Conservation (phyloP, 2,329 filamentous ascomycete species). For the Penicillium sp. region DNA sequence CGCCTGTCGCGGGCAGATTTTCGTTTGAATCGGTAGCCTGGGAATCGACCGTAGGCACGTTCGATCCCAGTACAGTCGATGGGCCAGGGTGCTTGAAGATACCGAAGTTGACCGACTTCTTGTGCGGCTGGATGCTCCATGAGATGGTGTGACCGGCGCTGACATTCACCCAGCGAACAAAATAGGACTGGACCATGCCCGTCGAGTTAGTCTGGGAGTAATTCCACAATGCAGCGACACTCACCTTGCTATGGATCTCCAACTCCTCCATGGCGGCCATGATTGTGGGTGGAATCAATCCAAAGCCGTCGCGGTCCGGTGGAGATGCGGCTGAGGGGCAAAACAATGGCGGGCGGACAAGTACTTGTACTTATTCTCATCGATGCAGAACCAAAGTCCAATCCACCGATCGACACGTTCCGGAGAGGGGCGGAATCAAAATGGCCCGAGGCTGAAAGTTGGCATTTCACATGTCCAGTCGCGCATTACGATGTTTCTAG, state of each 20-base stretch:
- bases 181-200: constrained; percentile 69
- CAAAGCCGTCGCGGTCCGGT: constrained; percentile 15
- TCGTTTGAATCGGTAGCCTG: constrained; percentile 37
- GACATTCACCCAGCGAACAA: constrained; percentile 94
- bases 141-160: constrained; percentile 86
- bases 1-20: constrained; percentile 27
- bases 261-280: constrained; percentile 97
- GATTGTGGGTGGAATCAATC: constrained; percentile 11
- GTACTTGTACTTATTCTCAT: neutral
- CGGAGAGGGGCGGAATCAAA: constrained; percentile 9
- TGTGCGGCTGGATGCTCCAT: constrained; percentile 96
- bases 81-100: constrained; percentile 94
- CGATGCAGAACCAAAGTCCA: neutral
- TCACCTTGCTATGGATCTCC: constrained; percentile 94
- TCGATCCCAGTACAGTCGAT: constrained; percentile 47
- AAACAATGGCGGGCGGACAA: constrained; percentile 12
- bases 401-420: neutral
- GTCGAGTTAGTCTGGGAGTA: neutral
- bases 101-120: constrained; percentile 97
- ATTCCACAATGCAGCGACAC: constrained; percentile 14
- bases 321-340: constrained; percentile 21
- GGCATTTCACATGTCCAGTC: constrained; percentile 20
- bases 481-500: no score
- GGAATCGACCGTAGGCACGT: constrained; percentile 40
- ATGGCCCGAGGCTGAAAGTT: constrained; percentile 17